Conservation (phyloP, 192 early-diverging fungal genomes). For the Coemansia sp. region DNA sequence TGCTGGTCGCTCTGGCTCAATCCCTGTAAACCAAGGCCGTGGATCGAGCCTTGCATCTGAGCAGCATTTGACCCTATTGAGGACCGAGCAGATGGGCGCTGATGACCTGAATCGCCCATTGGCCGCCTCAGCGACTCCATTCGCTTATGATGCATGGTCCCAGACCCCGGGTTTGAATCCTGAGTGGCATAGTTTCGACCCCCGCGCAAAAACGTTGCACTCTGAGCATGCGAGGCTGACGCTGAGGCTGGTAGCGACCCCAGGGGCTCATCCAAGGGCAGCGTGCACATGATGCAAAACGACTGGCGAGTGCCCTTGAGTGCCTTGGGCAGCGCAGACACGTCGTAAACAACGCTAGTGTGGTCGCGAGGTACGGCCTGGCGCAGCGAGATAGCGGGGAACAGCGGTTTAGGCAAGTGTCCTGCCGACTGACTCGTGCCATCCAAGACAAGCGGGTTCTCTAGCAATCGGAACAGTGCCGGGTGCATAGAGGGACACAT, state of each 20-base stretch:
- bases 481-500: conserved; percentile 50
- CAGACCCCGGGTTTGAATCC: not conserved
- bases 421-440: conserved; percentile 7
- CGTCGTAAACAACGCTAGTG: conserved; percentile 32
- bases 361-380: conserved; percentile 10
- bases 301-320: conserved; percentile 52
- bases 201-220: not conserved
- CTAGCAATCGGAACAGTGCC: conserved; percentile 39
- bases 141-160: conserved; percentile 21
- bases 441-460: conserved; percentile 48
- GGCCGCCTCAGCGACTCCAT: conserved; percentile 38
- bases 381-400: conserved; percentile 35
- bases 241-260: not conserved
- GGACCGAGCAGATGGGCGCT: conserved; percentile 28
- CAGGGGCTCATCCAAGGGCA: conserved; percentile 18
- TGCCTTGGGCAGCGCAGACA: conserved; percentile 41
- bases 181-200: not conserved
- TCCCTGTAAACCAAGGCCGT: conserved; percentile 46
- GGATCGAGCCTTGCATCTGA: conserved; percentile 10
- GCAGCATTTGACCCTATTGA: conserved; percentile 9
- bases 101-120: conserved; percentile 21
- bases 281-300: conserved; percentile 53
- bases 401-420: conserved; percentile 35
- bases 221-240: not conserved
- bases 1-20: conserved; percentile 17